Evolutionary conservation across 116 monocot species (phyloP).

Genomic region (Iris pallida): DNA sequence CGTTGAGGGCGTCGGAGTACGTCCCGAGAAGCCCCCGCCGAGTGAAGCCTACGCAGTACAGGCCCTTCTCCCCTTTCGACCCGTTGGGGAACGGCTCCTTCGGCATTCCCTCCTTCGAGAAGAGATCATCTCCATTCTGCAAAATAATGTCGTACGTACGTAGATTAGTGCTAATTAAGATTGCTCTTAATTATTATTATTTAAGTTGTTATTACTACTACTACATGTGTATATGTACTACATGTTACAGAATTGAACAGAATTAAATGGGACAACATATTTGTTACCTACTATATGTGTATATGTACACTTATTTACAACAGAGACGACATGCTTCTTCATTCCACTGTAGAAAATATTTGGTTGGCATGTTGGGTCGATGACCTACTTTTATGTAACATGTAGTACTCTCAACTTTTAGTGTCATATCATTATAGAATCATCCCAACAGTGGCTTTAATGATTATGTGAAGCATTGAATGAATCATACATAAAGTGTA

Average conservation of each 20-base stretch:
- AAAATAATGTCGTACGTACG: background rate
- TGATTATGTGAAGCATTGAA: no score
- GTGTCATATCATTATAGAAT: no score
- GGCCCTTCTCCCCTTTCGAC: slow-evolving; percentile 66
- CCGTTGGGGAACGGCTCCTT: slow-evolving; percentile 45
- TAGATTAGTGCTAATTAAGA: background rate
- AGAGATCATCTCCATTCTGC: slow-evolving; percentile 51
- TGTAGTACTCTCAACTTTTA: no score
- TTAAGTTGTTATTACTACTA: background rate
- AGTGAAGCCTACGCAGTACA: slow-evolving; percentile 73
- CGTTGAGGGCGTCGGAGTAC: slow-evolving; percentile 47
- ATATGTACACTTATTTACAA: no score
- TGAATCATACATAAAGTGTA: no score
- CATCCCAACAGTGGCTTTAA: no score
- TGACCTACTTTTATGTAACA: no score
- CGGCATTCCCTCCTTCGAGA: slow-evolving; percentile 50
- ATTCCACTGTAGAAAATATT: no score
- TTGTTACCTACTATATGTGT: background rate
- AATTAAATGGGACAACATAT: background rate
- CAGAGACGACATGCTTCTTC: no score
- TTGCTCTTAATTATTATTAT: background rate
- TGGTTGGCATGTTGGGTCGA: no score
- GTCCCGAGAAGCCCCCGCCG: slow-evolving; percentile 67
- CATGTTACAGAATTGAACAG: background rate
- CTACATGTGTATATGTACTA: background rate